A percentile compares a stretch with the other conserved stretches of the same genome.
phyloP scores from a whole-genome alignment of 768 basidiomycete genomes.

The Suillus spraguei region DNA sequence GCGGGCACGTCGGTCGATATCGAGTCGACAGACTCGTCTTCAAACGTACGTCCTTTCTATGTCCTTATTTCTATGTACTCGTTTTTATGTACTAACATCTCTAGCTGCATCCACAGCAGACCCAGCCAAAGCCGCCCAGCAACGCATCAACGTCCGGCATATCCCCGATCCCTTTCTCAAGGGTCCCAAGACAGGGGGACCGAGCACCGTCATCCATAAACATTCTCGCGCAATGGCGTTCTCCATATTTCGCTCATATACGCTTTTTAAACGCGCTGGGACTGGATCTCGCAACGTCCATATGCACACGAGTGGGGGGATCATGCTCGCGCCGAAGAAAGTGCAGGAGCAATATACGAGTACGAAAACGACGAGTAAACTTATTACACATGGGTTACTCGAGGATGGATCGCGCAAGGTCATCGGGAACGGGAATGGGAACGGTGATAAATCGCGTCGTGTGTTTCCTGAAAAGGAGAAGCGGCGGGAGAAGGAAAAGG shows the following conservation, averaged over 20 bases:
- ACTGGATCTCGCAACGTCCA: conserved; percentile 20
- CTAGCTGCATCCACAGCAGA: conserved; percentile 42
- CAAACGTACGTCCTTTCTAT: conserved; percentile 33
- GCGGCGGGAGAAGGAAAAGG: conserved; percentile 18
- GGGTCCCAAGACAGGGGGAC: conserved; percentile 50
- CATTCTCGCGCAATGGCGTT: conserved; percentile 81
- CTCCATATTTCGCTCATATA: conserved; percentile 72
- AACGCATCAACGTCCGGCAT: conserved; percentile 65
- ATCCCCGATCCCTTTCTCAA: conserved; percentile 51
- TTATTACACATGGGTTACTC: conserved; percentile 68
- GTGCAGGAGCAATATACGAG: conserved; percentile 83
- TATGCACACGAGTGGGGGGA: conserved; percentile 37
- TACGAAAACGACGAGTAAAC: conserved; percentile 69
- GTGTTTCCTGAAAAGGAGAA: conserved; percentile 25
- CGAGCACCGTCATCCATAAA: conserved; percentile 73
- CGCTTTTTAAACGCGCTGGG: conserved; percentile 21
- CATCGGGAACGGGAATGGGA: conserved; percentile 15
- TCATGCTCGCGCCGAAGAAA: conserved; percentile 70
- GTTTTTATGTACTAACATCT: conserved; percentile 5
- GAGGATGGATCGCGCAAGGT: conserved; percentile 41
- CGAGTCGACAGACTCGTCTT: conserved; percentile 52
- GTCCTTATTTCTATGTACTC: background rate
- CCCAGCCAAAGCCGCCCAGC: conserved; percentile 61
- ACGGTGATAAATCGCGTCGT: conserved; percentile 19
- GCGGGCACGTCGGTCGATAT: conserved; percentile 62